These are phyloP conservation scores for Eleusine indica DNA, from an alignment of 176 grass and related monocot genomes.

Conservation along the genomic window DNA sequence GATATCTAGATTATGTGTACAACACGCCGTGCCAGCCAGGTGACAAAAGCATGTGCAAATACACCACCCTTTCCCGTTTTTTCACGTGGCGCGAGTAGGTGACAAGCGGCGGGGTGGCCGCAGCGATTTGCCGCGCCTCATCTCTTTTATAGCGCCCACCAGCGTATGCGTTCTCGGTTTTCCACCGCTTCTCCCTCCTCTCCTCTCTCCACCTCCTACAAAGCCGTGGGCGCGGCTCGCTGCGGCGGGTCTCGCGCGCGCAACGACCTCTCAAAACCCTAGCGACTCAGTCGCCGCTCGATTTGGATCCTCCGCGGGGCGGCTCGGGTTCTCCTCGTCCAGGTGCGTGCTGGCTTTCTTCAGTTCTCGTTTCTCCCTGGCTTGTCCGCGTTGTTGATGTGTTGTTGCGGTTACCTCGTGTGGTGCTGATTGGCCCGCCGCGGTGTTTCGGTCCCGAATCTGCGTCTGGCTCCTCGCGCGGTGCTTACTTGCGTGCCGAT, in stretches of 20 bases:
- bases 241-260: conserved; percentile 43
- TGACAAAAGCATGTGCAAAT: not conserved
- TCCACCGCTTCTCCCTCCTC: conserved; percentile 3
- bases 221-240: conserved; percentile 46
- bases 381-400: no score
- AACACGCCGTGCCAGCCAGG: not conserved
- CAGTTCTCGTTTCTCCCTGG: conserved; percentile 11
- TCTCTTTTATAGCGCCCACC: conserved; percentile 32
- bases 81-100: not conserved
- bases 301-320: conserved; percentile 6
- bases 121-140: conserved; percentile 36
- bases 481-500: not conserved
- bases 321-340: conserved; percentile 2
- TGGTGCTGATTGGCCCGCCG: not conserved
- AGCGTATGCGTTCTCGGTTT: conserved; percentile 42
- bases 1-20: no score
- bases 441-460: not conserved
- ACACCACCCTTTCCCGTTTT: conserved; percentile 8
- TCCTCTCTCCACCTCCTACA: not conserved
- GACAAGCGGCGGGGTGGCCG: conserved; percentile 7
- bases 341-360: conserved; percentile 35
- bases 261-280: conserved; percentile 34
- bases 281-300: conserved; percentile 4
- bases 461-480: not conserved
- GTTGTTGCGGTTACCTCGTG: not conserved